Percentiles rank a stretch among this genome's conserved stretches.
Conservation (phyloP, 2,329 filamentous ascomycete species). For the Fusarium keratoplasticum region DNA sequence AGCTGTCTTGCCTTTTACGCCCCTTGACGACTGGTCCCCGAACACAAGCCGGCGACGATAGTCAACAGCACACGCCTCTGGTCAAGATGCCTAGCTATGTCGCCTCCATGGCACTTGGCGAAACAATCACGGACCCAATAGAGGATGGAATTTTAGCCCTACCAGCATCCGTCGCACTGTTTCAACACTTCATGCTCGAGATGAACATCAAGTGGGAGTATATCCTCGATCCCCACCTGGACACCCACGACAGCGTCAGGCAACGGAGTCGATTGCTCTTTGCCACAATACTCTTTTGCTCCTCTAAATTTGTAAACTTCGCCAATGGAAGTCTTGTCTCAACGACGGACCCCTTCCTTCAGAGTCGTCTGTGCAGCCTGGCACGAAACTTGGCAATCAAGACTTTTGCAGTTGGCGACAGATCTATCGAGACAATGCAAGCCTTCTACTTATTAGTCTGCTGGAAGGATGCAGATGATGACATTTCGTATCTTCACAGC, state of each 20-base stretch:
- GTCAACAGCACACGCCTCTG: neutral
- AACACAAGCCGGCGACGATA: neutral
- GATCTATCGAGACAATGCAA: conserved; percentile 31
- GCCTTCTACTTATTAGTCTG: conserved; percentile 30
- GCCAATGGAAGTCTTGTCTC: neutral
- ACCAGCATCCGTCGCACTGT: conserved; percentile 7
- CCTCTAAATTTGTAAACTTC: conserved; percentile 12
- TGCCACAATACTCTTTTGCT: conserved; percentile 15
- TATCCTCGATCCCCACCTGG: conserved; percentile 11
- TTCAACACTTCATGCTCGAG: conserved; percentile 18
- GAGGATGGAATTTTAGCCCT: conserved; percentile 13
- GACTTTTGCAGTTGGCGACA: conserved; percentile 19
- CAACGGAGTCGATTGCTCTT: conserved; percentile 17
- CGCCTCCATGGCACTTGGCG: conserved; percentile 24
- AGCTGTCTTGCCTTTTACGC: conserved; percentile 20
- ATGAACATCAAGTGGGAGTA: conserved; percentile 30
- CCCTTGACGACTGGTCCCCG: neutral
- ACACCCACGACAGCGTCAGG: conserved; percentile 18
- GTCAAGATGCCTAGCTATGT: conserved; percentile 30
- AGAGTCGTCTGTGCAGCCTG: conserved; percentile 26
- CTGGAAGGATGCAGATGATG: conserved; percentile 33
- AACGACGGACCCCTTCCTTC: conserved; percentile 13
- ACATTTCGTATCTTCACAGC: conserved; percentile 33
- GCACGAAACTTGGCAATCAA: conserved; percentile 23
- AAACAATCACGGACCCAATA: conserved; percentile 23